These are phyloP conservation scores for Penicillium sp. DNA, from an alignment of 2,329 filamentous ascomycete genomes.

Conservation along the genomic window DNA sequence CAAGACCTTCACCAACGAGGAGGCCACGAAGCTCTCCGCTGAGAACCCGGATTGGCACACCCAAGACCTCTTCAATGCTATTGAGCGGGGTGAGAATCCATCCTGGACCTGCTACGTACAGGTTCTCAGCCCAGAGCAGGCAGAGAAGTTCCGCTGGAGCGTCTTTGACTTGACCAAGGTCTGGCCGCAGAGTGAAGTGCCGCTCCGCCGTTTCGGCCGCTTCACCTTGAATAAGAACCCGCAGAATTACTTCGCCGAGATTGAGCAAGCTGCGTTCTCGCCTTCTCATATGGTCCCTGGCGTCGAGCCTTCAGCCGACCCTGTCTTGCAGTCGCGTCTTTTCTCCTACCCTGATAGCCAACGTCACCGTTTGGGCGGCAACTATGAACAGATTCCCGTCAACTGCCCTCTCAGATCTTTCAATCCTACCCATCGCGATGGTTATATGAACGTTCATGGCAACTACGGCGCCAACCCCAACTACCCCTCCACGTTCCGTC, in stretches of 20 bases:
- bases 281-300: slow-evolving; percentile 70
- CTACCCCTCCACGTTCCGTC: slow-evolving; percentile 52
- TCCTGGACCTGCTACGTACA: slow-evolving; percentile 69
- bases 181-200: slow-evolving; percentile 68
- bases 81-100: slow-evolving; percentile 63
- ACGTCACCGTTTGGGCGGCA: slow-evolving; percentile 65
- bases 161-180: slow-evolving; percentile 73
- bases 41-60: slow-evolving; percentile 67
- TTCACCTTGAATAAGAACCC: slow-evolving; percentile 69
- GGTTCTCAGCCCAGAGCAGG: slow-evolving; percentile 64
- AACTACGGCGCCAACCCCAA: slow-evolving; percentile 66
- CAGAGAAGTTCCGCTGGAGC: slow-evolving; percentile 64
- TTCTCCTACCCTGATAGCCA: slow-evolving; percentile 74
- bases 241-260: slow-evolving; percentile 71
- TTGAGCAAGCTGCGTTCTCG: slow-evolving; percentile 72
- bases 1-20: slow-evolving; percentile 63
- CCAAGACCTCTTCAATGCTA: slow-evolving; percentile 67
- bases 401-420: slow-evolving; percentile 59
- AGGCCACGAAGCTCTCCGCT: slow-evolving; percentile 58
- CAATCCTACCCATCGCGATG: slow-evolving; percentile 74
- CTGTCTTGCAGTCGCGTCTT: slow-evolving; percentile 69
- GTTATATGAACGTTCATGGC: slow-evolving; percentile 68
- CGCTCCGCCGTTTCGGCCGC: slow-evolving; percentile 64
- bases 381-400: slow-evolving; percentile 68
- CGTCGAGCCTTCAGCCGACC: slow-evolving; percentile 71